phyloP scores from a whole-genome alignment of 2,329 filamentous ascomycete species.

The Metarhizium sp. region DNA sequence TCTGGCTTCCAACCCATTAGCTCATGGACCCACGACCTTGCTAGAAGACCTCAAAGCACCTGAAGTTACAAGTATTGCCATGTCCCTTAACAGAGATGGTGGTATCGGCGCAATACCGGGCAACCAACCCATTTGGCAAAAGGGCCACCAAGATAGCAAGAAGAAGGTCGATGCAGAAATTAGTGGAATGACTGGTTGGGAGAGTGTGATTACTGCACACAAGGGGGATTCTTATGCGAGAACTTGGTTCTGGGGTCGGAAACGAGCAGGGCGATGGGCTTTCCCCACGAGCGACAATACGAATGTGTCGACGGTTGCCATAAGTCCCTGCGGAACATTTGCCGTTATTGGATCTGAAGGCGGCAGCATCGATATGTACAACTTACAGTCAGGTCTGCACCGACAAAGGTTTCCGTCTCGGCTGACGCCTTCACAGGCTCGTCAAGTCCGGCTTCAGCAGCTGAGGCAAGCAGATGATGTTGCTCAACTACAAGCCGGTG shows the following conservation, averaged over 20 bases:
- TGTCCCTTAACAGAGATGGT: conserved; percentile 86
- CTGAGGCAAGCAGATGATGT: conserved; percentile 49
- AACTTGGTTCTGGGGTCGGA: conserved; percentile 98
- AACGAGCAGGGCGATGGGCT: conserved; percentile 85
- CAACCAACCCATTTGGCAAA: conserved; percentile 75
- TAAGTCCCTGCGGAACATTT: conserved; percentile 90
- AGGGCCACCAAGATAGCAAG: conserved; percentile 54
- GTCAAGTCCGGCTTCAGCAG: conserved; percentile 61
- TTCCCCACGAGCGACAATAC: conserved; percentile 77
- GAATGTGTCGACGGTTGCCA: conserved; percentile 77
- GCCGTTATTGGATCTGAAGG: conserved; percentile 77
- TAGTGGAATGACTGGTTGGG: conserved; percentile 82
- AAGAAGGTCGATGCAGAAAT: conserved; percentile 56
- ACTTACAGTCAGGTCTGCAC: conserved; percentile 85
- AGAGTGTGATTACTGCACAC: conserved; percentile 91
- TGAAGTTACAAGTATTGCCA: conserved; percentile 84
- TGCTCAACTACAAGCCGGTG: conserved; percentile 40
- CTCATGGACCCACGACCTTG: conserved; percentile 51
- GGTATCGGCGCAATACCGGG: conserved; percentile 80
- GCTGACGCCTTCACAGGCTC: conserved; percentile 68
- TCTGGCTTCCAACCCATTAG: conserved; percentile 45
- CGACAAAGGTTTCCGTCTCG: conserved; percentile 79
- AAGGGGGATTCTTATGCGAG: conserved; percentile 74
- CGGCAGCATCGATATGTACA: conserved; percentile 89
- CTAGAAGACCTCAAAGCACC: conserved; percentile 78